Conservation (phyloP, 257 asterid genomes). For the Solanum medicagineum region DNA sequence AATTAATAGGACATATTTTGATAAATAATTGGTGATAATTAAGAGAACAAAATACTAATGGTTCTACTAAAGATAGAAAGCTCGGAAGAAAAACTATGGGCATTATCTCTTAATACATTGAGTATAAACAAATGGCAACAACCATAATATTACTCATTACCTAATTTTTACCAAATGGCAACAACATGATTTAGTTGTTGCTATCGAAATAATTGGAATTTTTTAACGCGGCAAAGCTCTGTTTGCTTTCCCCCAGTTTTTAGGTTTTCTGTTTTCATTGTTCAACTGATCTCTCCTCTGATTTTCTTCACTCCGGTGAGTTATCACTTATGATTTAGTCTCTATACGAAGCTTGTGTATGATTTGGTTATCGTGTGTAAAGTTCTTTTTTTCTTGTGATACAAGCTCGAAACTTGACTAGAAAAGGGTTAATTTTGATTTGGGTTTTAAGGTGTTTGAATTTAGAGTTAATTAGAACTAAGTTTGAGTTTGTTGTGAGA, state of each 20-base stretch:
- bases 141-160: neutral
- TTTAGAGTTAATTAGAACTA: too few relatives aligned
- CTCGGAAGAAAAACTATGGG: too few relatives aligned
- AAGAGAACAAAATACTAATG: too few relatives aligned
- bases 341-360: neutral
- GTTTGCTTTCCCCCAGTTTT: neutral
- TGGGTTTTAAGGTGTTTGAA: neutral
- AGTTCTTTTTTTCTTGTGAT: neutral
- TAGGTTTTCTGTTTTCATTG: neutral
- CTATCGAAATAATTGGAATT: neutral
- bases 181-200: neutral
- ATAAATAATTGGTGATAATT: too few relatives aligned
- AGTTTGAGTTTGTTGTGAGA: neutral
- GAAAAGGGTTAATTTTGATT: neutral
- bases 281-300: neutral
- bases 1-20: too few relatives aligned
- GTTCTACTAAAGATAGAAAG: too few relatives aligned
- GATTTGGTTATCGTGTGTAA: neutral
- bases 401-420: neutral
- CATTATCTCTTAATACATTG: too few relatives aligned
- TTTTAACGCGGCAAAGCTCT: neutral
- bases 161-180: neutral
- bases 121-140: too few relatives aligned
- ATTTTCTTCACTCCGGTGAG: neutral
- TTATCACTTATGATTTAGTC: neutral